Evolutionary conservation across 2,329 filamentous ascomycete genomes (phyloP).

Genomic region (Colletotrichum destructivum): DNA sequence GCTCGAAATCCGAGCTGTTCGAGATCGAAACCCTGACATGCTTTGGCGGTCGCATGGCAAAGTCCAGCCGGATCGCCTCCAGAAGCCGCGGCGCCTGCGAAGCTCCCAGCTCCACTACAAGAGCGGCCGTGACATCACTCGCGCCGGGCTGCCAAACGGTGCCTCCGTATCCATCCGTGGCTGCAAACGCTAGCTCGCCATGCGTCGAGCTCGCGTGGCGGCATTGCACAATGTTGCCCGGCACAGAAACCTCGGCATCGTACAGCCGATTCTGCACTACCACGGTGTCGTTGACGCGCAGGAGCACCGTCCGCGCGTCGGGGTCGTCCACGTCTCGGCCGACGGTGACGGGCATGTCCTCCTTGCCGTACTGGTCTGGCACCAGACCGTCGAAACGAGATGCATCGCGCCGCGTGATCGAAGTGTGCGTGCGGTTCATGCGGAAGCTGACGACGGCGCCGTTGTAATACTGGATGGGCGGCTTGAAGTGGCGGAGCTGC

Average conservation of each 20-base stretch:
- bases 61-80: neutral
- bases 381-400: slow-evolving; percentile 16
- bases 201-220: neutral
- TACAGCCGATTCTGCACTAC: neutral
- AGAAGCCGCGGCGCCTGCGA: neutral
- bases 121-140: neutral
- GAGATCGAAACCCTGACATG: neutral
- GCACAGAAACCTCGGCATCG: neutral
- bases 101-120: neutral
- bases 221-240: neutral
- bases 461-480: slow-evolving; percentile 49
- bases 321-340: slow-evolving; percentile 22
- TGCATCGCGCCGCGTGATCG: slow-evolving; percentile 33
- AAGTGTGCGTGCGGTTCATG: slow-evolving; percentile 48
- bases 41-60: neutral
- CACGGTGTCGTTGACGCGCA: neutral
- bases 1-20: neutral
- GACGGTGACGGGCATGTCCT: slow-evolving; percentile 21
- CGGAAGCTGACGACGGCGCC: slow-evolving; percentile 47
- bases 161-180: neutral
- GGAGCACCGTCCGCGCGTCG: slow-evolving; percentile 13
- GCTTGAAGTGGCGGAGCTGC: slow-evolving; percentile 68
- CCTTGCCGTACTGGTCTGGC: slow-evolving; percentile 13
- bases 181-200: neutral
- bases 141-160: neutral